Base-by-base conservation (phyloP, 768 basidiomycete species). In the Tylopilus balloui region DNA sequence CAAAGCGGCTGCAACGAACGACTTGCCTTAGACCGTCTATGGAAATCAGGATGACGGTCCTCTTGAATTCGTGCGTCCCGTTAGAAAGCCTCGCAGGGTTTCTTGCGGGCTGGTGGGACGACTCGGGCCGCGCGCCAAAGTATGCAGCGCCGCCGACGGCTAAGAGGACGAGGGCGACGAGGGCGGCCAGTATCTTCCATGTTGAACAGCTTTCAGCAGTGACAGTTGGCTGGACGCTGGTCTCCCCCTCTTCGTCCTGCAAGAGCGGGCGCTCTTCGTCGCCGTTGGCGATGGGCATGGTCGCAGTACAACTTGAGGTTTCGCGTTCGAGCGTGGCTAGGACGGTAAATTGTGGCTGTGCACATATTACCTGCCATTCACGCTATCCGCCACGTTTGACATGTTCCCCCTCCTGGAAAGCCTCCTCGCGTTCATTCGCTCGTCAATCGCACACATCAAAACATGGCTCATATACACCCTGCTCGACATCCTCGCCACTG, bases 21-120 rank as follows among this genome's bases (percentile, higher is more conserved):
- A 56, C 67, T 71, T 57, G 83, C 88, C 88, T 75, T 28, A 94
- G 69, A 0, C 92, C 92, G 60, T 94, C 92, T 29, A 94, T 88
- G 24, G 90, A 92, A 4, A 94, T 81, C 47, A 94, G 77, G 17
- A 94, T 63, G 8, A 91, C 88, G 0, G 89, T 93, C 54, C 80
- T 77, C 68, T 78, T 86, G 69, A 84, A 93, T 36, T 81, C 75
- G 56, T 92, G 86, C 2, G 91, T 93, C 27, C 91, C 91, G 59
- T 93, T 94, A 3, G 81, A 87, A 47, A 77, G 71, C 46, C 83
- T 59, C 23, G 65, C 62, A 4, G 48, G 8, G 17, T 49, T 31
- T 11, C 45, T 48, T 2, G 37, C 35, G 9, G 52, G 55, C 3
- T 34, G 43, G 3, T 44, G 46, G 10, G 47, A 21, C 15, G 54